Evolutionary conservation across 805 yeast species (phyloP), one percentile per base, ranked within the genome.

Genomic region (Starmerella floricola): DNA sequence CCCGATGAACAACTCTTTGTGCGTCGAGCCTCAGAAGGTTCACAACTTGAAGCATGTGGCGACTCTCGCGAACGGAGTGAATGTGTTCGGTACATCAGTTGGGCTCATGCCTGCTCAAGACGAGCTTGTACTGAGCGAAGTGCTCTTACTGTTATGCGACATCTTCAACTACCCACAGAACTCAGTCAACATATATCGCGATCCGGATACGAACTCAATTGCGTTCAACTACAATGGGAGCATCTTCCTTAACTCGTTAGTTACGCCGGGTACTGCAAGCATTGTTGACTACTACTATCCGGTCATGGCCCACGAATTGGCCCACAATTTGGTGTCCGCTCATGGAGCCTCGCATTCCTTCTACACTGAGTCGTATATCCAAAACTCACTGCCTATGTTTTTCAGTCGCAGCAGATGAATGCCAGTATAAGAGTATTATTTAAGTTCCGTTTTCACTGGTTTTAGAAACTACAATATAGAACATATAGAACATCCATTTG

Each of bases 201-300:
- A 46, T 8, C 40, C 42, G 8, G 41, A 40, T 12, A 46, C 53
- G 6, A 38, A 42, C 11, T 47, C 56, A 6, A 50, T 64, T n/a
- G 68, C 68, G n/a, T 64, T 64, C 55, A 64, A 64, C 41, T 31
- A 41, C 21, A 48, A 51, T 15, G 66, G 66, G 4, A 55, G 64
- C 37, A 36, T 64, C 34, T 64, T 64, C 42, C 64, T 62, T 57
- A 64, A 64, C 40, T 46, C 63, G 34, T 49, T 52, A 2, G 46
- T 38, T 2, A 31, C 35, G n/a, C 40, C 41, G 3, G 23, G 8
- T 4, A 8, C 35, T 34, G 38, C 34, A 2, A 40, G 34, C 12
- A 39, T 55, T 2, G 34, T 60, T 17, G 59, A 59, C 41, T 64
- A 55, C 45, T 64, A 66, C 63, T 64, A 50, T 41, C 59, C 65